Evolutionary conservation across 2,329 filamentous ascomycete genomes (phyloP), one percentile per base, ranked within the genome.

Genomic region (Mycosphaerella sp.): DNA sequence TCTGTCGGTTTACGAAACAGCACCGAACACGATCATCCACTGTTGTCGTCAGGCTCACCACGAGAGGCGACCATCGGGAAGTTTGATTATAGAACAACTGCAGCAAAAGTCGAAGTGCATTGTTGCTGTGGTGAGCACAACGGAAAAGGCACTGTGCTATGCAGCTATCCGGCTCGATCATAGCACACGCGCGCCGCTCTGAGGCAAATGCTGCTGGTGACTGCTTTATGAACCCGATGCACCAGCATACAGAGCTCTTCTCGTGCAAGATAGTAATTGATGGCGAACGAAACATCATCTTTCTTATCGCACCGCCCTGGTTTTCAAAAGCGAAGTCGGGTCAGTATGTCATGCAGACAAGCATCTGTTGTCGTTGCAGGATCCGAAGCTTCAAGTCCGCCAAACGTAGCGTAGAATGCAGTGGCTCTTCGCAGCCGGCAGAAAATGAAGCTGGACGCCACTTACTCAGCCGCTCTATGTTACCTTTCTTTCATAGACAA

Each of bases 371-470:
- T 38, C 34, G 34, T 38, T 38, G 34, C 34, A 38, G 34, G 34
- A 38, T 5, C 12, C 34, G 12, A 38, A 38, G 34, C 34, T 38
- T 38, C 10, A 11, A 38, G 10, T 38, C 34, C 34, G 47, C 34
- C 47, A 49, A 32, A 32, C 44, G 31, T 32, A 36, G 38, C 21
- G 40, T 14, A 43, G 36, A 17, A 40, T 49, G 47, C 34, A 49
- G 47, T 42, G 47, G 36, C 36, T 23, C 39, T 49, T 38, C 47
- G 34, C 38, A 21, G 29, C 14, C 47, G 47, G 46, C 31, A 42
- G 47, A 34, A 11, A 49, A 38, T 49, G 47, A 39, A 31, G 31
- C 11, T 29, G 39, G 21, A 48, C 45, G 45, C 45, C 45, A 48
- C 45, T 40, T 21, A 49, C 17, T 29, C 47, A 49, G 39, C 26